phyloP scores from a whole-genome alignment of 192 early-diverging fungal genomes.

The Rhizophagus clarus region DNA sequence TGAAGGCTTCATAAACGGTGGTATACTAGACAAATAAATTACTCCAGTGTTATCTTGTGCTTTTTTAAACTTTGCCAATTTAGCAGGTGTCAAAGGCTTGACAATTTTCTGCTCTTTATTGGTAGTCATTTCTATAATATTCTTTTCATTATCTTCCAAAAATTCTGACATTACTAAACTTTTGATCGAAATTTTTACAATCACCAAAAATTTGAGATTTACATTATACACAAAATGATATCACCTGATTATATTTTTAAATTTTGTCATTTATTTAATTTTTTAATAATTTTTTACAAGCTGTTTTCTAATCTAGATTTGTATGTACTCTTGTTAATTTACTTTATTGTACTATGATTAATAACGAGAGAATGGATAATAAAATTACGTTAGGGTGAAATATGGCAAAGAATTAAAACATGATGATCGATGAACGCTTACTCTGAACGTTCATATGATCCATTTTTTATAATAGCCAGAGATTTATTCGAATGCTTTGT shows the following conservation, averaged over 20 bases:
- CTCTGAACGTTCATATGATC: conserved; percentile 10
- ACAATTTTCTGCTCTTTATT: conserved; percentile 34
- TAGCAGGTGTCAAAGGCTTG: conserved; percentile 62
- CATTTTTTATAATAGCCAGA: background rate
- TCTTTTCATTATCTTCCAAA: background rate
- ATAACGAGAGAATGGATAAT: background rate
- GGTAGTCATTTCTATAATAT: background rate
- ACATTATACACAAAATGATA: no score
- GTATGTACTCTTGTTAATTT: no score
- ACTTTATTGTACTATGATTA: background rate
- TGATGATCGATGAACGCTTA: conserved; percentile 2
- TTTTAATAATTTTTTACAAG: no score
- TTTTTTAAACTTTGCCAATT: conserved; percentile 63
- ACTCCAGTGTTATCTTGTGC: conserved; percentile 81
- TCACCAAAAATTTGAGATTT: no score
- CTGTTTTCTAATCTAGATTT: no score
- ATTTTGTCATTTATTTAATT: no score
- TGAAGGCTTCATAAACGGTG: conserved; percentile 89
- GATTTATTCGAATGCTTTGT: background rate
- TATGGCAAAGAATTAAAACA: background rate
- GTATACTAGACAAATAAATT: conserved; percentile 87
- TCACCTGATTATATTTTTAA: no score
- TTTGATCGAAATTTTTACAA: background rate
- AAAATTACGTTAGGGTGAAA: background rate
- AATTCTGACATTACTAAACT: background rate